Evolutionary conservation across 768 basidiomycete genomes (phyloP), one percentile per base, ranked within the genome.

Genomic region (Leccinum disarticulatum): DNA sequence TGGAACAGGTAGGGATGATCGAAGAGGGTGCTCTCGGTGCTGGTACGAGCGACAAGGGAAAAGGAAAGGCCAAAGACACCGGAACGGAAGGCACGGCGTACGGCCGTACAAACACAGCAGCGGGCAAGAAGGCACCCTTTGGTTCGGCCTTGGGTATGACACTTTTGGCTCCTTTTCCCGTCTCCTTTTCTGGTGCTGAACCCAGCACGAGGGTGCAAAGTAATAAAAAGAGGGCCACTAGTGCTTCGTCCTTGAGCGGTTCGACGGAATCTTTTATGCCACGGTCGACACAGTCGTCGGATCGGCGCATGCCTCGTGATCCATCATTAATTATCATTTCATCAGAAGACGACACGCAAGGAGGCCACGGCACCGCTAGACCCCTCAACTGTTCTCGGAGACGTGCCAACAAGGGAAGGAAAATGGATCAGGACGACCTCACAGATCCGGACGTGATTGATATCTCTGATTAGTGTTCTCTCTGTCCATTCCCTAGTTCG

Each of bases 381-480:
- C 56, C 59, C 13, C 56, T 58, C n/a, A 1, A 59, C 25, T 54
- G 50, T 43, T 50, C 50, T 54, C 57, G 56, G 56, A 58, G 63
- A 58, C 64, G 30, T 27, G 27, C 25, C 43, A 51, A 46, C 11
- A 64, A 58, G 19, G 7, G 30, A 50, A 60, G 28, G 46, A 35
- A 17, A 69, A 74, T 63, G 74, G 81, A 36, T 62, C 25, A 64
- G 27, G 64, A 70, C 69, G 77, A 64, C 73, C 80, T 35, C 64
- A 19, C 62, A 11, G 67, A 72, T 27, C 73, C 71, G 17, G 82
- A 85, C 27, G 76, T 90, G 30, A 84, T 90, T 64, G 82, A 86
- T 58, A 74, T 91, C 43, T 85, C 81, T 51, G 63, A 68, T 52
- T 69, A 69, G 57, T 35, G 38, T 41, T 30, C 11, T 54, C 30